Conservation (phyloP, 164 flowering plant species). For the Dillenia turbinata region DNA sequence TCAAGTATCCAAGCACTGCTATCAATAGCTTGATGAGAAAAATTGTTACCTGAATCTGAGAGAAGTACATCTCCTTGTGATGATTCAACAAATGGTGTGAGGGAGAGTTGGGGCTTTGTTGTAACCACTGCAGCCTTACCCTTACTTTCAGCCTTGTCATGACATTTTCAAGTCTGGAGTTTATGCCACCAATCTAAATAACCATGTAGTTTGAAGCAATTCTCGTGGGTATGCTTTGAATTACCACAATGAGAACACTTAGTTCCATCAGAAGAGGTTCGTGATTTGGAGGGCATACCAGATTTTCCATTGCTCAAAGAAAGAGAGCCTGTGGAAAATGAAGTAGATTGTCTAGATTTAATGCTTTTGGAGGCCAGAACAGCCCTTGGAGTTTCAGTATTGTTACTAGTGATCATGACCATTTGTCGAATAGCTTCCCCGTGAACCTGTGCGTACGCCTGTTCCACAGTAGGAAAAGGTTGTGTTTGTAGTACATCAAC, state of each 20-base stretch:
- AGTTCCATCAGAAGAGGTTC: neutral
- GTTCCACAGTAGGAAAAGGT: conserved; percentile 4
- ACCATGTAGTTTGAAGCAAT: conserved; percentile 13
- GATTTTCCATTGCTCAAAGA: neutral
- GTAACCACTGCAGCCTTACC: conserved; percentile 1
- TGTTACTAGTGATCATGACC: neutral
- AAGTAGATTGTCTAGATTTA: neutral
- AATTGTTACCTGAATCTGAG: conserved; percentile 1
- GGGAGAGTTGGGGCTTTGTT: conserved; percentile 3
- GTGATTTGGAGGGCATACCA: neutral
- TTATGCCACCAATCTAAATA: conserved; percentile 21
- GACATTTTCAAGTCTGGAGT: neutral
- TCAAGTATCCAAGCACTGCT: conserved; percentile 6
- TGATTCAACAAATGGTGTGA: neutral
- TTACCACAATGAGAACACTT: conserved; percentile 16
- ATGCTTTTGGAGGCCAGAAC: neutral
- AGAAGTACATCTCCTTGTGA: neutral
- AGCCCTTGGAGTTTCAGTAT: neutral
- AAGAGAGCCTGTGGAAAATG: neutral
- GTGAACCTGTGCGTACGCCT: conserved; percentile 1
- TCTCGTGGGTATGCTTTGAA: conserved; percentile 5
- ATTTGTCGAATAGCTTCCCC: neutral
- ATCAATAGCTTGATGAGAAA: neutral
- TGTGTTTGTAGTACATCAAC: neutral
- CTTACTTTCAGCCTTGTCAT: neutral